These are phyloP conservation scores for Stephania cephalantha DNA, from an alignment of 164 flowering plant genomes.

Conservation along the genomic window DNA sequence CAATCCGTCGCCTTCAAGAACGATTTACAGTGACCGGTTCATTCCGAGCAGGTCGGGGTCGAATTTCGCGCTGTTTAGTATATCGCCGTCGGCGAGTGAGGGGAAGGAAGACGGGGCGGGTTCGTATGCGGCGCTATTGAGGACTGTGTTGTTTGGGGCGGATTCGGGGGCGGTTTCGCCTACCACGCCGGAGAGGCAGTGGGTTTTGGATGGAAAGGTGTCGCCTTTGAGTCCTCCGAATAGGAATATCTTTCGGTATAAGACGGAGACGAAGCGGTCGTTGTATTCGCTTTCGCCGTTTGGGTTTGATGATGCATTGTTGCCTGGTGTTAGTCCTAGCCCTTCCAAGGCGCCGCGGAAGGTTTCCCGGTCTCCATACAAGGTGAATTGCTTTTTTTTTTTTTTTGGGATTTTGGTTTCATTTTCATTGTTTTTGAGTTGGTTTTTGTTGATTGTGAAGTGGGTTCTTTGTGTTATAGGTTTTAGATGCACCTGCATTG, in stretches of 20 bases:
- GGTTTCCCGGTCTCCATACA: constrained; percentile 80
- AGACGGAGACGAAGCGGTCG: constrained; percentile 60
- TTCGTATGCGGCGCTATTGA: constrained; percentile 48
- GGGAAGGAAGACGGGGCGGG: constrained; percentile 47
- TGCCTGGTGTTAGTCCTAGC: constrained; percentile 47
- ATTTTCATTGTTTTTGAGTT: constrained; percentile 1
- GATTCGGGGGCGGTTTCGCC: constrained; percentile 35
- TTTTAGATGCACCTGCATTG: constrained; percentile 94
- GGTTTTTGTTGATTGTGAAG: constrained; percentile 1
- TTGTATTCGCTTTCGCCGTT: constrained; percentile 58
- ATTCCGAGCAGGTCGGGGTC: constrained; percentile 84
- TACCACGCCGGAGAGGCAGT: constrained; percentile 53
- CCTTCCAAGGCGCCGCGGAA: constrained; percentile 76
- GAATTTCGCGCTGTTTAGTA: constrained; percentile 67
- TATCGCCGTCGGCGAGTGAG: constrained; percentile 32
- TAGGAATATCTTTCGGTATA: constrained; percentile 78
- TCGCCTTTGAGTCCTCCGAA: constrained; percentile 24
- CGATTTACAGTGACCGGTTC: constrained; percentile 82
- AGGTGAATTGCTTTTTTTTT: constrained; percentile 37
- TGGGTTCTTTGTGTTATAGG: constrained; percentile 32
- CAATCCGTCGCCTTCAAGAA: constrained; percentile 47
- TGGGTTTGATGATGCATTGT: constrained; percentile 52
- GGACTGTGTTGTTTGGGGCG: constrained; percentile 65
- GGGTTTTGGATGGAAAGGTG: constrained; percentile 14
- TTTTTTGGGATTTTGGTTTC: not conserved